Conservation (phyloP, 352 stramenopile species). For the Aphanomyces astaci region DNA sequence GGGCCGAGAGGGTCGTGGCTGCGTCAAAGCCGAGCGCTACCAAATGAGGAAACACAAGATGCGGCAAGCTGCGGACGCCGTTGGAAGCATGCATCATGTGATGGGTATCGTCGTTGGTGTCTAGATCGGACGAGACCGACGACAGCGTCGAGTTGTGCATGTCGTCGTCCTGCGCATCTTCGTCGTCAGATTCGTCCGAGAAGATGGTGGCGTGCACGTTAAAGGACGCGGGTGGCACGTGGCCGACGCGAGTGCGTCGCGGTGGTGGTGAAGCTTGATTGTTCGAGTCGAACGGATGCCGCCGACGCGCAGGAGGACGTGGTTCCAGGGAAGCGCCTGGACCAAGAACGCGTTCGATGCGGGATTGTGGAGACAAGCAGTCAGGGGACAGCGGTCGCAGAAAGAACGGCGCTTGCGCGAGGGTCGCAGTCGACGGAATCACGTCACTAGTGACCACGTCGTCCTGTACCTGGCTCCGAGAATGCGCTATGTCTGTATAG, state of each 20-base stretch:
- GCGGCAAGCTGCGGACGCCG: not conserved
- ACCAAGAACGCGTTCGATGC: not conserved
- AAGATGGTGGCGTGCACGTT: not conserved
- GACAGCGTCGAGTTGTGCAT: not conserved
- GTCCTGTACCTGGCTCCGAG: not conserved
- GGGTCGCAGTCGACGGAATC: not conserved
- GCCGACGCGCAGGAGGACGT: not conserved
- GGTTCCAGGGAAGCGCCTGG: not conserved
- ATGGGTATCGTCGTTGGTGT: not conserved
- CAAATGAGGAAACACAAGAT: not conserved
- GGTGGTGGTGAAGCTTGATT: not conserved
- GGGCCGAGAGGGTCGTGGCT: not conserved
- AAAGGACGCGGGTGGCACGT: not conserved
- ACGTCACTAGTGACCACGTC: not conserved
- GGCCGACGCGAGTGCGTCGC: not conserved
- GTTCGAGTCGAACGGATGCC: not conserved
- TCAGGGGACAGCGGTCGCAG: not conserved
- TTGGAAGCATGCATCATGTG: not conserved
- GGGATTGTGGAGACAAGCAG: constrained; percentile 1
- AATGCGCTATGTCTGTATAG: not conserved
- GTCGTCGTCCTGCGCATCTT: not conserved
- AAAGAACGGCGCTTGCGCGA: not conserved
- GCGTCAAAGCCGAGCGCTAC: constrained; percentile 4
- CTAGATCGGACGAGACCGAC: not conserved
- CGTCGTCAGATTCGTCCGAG: constrained; percentile 7